Base-by-base conservation (phyloP, 495 filamentous ascomycete species). In the Penicillium arizonense region DNA sequence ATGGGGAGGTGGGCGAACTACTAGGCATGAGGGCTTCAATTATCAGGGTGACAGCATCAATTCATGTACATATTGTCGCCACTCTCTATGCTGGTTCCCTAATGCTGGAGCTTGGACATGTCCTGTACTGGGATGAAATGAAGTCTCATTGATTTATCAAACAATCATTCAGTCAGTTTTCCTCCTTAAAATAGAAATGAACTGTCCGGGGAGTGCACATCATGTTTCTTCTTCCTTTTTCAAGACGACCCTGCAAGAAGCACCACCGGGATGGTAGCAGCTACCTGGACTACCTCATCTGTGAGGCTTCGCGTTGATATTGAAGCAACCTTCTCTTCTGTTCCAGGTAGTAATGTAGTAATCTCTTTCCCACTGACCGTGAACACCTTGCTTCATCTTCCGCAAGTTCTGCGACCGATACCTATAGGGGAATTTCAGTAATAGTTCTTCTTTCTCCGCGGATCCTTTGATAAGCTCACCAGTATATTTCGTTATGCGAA, bases 281-380 rank as follows among this genome's bases (percentile, higher is more conserved):
- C 32, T 24, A 48, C 37, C 34, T 37, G 12, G 7, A 10, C 11
- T 38, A 7, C 32, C 35, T 48, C 45, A 48, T 38, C 14, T 23
- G 45, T 37, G 45, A 38, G 45, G 45, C 45, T 48, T 48, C 34
- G 33, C 45, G 45, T 37, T 48, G 45, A 23, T 48, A 1, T 48
- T 48, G 33, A 38, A 36, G 45, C 18, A 48, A 38, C 34, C 41
- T 48, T 38, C 18, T 47, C 18, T 36, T 37, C 21, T 48, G 45
- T 48, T 48, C 34, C 20, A 48, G 33, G 34, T 34, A 48, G 34
- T 48, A 48, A 37, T 48, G 34, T 34, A 48, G 34, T 48, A 48
- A 37, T 48, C 45, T 39, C 20, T 38, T 48, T 38, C 14, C 45
- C 45, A 48, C 45, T 48, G 45, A 24, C 33, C 45, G 34, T 48